Evolutionary conservation across 495 filamentous ascomycete genomes (phyloP).

Genomic region (Symbiotaphrina buchneri): DNA sequence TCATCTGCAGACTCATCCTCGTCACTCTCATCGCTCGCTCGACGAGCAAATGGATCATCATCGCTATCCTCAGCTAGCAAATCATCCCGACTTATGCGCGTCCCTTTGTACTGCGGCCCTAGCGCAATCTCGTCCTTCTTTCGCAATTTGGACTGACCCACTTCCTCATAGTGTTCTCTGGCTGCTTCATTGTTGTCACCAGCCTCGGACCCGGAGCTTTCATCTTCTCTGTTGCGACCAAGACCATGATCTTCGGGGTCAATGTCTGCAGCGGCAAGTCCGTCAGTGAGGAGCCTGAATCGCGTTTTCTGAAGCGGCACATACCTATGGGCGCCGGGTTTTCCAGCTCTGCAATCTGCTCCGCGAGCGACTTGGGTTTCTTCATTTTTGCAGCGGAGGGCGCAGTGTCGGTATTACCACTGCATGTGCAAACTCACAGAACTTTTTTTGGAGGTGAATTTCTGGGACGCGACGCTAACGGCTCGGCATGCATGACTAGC

Average conservation of each 20-base stretch:
- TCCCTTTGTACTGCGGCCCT: slow-evolving; percentile 66
- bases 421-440: neutral
- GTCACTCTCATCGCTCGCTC: slow-evolving; percentile 12
- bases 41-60: slow-evolving; percentile 21
- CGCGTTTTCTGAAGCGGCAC: no score
- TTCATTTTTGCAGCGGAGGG: slow-evolving; percentile 14
- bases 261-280: slow-evolving; percentile 39
- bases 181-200: slow-evolving; percentile 19
- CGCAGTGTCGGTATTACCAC: slow-evolving; percentile 7
- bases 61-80: slow-evolving; percentile 21
- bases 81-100: slow-evolving; percentile 50
- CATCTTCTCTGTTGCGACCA: slow-evolving; percentile 28
- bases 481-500: no score
- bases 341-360: slow-evolving; percentile 41
- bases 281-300: no score
- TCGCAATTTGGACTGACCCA: slow-evolving; percentile 64
- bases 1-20: slow-evolving; percentile 13
- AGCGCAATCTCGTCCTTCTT: slow-evolving; percentile 39
- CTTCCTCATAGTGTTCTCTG: slow-evolving; percentile 67
- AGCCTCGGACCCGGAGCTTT: slow-evolving; percentile 13
- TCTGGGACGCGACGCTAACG: neutral
- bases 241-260: slow-evolving; percentile 61
- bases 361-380: slow-evolving; percentile 23
- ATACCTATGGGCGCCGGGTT: slow-evolving; percentile 38
- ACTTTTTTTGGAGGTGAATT: neutral